Evolutionary conservation across 305 asterid species (phyloP).

Genomic region (Fraxinus velutina): DNA sequence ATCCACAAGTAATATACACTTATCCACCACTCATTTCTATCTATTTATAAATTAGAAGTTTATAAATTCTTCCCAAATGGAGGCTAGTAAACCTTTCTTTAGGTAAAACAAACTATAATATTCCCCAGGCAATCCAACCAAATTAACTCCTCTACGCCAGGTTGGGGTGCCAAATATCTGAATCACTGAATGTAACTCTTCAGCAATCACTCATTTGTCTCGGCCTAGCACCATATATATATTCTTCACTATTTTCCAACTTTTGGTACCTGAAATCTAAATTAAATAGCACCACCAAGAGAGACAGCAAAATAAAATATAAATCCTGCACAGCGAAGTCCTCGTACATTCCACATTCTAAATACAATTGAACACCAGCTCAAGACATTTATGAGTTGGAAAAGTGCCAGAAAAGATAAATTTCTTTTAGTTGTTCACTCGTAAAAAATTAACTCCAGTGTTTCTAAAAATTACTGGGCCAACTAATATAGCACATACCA

Average conservation of each 20-base stretch:
- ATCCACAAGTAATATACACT: background rate
- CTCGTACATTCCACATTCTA: background rate
- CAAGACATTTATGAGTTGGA: background rate
- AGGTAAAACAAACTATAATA: background rate
- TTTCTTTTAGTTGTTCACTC: background rate
- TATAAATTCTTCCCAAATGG: background rate
- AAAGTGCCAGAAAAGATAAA: background rate
- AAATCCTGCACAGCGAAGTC: background rate
- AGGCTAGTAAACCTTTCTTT: background rate
- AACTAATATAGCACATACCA: background rate
- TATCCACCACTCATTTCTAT: background rate
- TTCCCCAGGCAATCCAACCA: background rate
- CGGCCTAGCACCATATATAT: background rate
- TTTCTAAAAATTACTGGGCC: background rate
- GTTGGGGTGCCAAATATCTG: background rate
- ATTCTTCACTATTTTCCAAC: background rate
- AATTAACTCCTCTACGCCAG: background rate
- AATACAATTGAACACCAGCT: background rate
- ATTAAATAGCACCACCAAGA: background rate
- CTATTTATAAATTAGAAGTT: background rate
- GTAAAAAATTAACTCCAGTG: background rate
- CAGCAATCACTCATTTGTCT: background rate
- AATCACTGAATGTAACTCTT: background rate
- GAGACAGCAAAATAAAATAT: background rate
- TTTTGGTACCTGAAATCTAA: background rate